These are phyloP conservation scores for Chlamydomonas sphaeroides DNA, from an alignment of 139 green algal species.

Conservation along the genomic window DNA sequence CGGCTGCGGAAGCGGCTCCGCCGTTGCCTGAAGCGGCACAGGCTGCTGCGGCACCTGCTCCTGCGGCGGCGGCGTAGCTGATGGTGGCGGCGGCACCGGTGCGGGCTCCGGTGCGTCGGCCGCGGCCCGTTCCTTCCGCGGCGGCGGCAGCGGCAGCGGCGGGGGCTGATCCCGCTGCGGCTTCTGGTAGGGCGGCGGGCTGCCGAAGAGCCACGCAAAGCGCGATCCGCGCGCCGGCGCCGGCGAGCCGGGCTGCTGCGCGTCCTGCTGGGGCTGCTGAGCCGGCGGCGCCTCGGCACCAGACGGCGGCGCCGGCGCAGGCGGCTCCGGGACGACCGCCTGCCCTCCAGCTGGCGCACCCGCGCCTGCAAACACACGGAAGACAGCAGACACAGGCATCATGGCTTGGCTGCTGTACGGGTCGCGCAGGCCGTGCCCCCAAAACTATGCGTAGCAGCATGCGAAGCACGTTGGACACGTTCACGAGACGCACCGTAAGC, in stretches of 20 bases:
- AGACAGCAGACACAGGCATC: too few species aligned
- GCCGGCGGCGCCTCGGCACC: neutral
- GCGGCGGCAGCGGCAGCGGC: neutral
- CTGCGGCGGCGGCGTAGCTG: neutral
- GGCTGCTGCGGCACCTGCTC: neutral
- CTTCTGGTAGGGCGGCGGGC: neutral
- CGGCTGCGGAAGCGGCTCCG: neutral
- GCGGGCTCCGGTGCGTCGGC: too few species aligned
- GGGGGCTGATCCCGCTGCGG: neutral
- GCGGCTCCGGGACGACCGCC: too few species aligned
- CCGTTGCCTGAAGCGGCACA: neutral
- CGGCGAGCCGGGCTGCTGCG: neutral
- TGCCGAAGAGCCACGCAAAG: constrained; percentile 42
- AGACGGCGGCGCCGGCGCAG: too few species aligned
- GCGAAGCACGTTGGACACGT: too few species aligned
- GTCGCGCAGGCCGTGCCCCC: too few species aligned
- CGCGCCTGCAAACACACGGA: too few species aligned
- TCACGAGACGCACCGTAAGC: too few species aligned
- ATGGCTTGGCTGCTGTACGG: too few species aligned
- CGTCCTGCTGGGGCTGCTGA: neutral
- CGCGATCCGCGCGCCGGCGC: too few species aligned
- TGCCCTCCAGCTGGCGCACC: too few species aligned
- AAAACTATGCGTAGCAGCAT: too few species aligned
- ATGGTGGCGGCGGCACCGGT: neutral
- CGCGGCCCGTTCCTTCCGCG: neutral